Conservation (phyloP, 2,329 filamentous ascomycete genomes). For the Cylindrodendrum hubeiense region DNA sequence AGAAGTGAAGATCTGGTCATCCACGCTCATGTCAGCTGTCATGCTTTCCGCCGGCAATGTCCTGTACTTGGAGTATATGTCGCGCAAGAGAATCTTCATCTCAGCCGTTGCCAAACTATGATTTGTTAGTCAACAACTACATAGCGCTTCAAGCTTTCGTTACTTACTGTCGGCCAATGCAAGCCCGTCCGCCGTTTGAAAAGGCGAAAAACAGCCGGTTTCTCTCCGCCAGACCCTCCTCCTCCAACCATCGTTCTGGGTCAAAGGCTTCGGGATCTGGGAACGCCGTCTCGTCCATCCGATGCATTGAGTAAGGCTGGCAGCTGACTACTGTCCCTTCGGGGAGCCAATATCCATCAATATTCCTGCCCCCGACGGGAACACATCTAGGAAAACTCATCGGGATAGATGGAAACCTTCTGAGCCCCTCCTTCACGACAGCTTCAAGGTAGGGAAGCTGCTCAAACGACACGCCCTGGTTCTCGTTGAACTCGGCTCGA, state of each 20-base stretch:
- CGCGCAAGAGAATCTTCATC: conserved; percentile 31
- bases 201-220: conserved; percentile 33
- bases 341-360: conserved; percentile 30
- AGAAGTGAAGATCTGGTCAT: conserved; percentile 35
- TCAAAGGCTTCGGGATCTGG: conserved; percentile 24
- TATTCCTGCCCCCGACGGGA: conserved; percentile 3
- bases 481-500: conserved; percentile 10
- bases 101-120: conserved; percentile 29
- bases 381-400: conserved; percentile 31
- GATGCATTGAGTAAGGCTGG: conserved; percentile 32
- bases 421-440: conserved; percentile 30
- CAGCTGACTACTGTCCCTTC: conserved; percentile 31
- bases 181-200: conserved; percentile 26
- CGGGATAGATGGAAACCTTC: conserved; percentile 28
- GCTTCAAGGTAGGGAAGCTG: conserved; percentile 30
- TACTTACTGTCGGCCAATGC: conserved; percentile 37
- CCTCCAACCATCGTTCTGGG: conserved; percentile 27
- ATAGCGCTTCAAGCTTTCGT: accelerated
- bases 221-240: conserved; percentile 13
- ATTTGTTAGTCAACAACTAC: not conserved
- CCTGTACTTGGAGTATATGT: conserved; percentile 21
- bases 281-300: conserved; percentile 20
- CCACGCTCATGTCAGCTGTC: conserved; percentile 28
- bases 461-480: not conserved
- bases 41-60: conserved; percentile 16